Evolutionary conservation across 129 eudicot genomes (phyloP).

Genomic region (Deinandra increscens): DNA sequence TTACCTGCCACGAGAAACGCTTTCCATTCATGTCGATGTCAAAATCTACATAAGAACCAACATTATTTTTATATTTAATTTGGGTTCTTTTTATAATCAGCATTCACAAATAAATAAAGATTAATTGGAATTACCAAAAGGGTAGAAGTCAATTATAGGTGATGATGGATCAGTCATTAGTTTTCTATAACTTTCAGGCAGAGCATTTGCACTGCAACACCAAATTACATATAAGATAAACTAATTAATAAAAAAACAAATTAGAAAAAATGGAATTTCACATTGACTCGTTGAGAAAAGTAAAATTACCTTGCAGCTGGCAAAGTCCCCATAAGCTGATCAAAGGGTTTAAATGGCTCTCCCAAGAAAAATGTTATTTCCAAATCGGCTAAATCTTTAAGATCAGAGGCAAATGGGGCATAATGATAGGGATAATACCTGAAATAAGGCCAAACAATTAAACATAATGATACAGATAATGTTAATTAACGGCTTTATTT

Average conservation of each 20-base stretch:
- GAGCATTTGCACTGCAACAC: slow-evolving; percentile 64
- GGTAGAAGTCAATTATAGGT: slow-evolving; percentile 84
- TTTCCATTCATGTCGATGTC: slow-evolving; percentile 96
- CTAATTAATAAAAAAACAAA: neutral
- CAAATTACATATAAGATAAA: slow-evolving; percentile 16
- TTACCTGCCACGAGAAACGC: slow-evolving; percentile 98
- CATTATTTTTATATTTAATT: neutral
- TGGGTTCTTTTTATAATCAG: slow-evolving; percentile 14
- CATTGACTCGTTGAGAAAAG: neutral
- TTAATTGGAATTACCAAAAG: slow-evolving; percentile 53
- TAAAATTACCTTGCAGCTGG: slow-evolving; percentile 90
- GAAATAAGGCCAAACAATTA: slow-evolving; percentile 26
- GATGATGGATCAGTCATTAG: slow-evolving; percentile 89
- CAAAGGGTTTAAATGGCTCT: slow-evolving; percentile 96
- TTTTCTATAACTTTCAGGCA: slow-evolving; percentile 72
- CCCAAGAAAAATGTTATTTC: slow-evolving; percentile 84
- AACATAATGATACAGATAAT: neutral
- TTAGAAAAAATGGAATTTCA: slow-evolving; percentile 6
- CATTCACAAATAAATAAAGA: neutral
- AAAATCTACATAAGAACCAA: slow-evolving; percentile 53
- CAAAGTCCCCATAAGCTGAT: slow-evolving; percentile 94
- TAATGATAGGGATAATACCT: slow-evolving; percentile 98
- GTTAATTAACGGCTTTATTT: slow-evolving; percentile 8
- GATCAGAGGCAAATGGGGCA: slow-evolving; percentile 99
- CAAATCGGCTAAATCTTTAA: slow-evolving; percentile 73